Percentiles rank a stretch among this genome's conserved stretches.
These are phyloP conservation scores for Penicillium daleae DNA, from an alignment of 495 filamentous ascomycete genomes.

Conservation along the genomic window DNA sequence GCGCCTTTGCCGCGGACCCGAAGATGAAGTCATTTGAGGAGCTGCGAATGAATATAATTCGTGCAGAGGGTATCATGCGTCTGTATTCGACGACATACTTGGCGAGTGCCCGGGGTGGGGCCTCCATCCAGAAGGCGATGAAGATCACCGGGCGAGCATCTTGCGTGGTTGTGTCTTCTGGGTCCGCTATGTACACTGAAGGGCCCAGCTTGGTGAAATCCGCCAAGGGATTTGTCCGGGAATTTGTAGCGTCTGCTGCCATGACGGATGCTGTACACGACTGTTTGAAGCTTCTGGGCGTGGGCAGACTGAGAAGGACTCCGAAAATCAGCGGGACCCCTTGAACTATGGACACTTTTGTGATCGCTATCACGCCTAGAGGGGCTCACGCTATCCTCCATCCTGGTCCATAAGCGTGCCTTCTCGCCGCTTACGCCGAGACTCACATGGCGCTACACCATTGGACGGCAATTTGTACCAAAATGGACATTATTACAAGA, in stretches of 20 bases:
- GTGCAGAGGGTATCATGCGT: slow-evolving; percentile 38
- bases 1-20: slow-evolving; percentile 28
- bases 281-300: not conserved
- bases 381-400: not conserved
- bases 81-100: slow-evolving; percentile 47
- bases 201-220: slow-evolving; percentile 36
- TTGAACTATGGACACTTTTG: too few relatives aligned
- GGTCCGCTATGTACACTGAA: slow-evolving; percentile 42
- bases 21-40: slow-evolving; percentile 43
- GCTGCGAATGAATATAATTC: slow-evolving; percentile 46
- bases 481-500: not conserved
- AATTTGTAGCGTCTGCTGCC: slow-evolving; percentile 9
- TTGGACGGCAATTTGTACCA: too few relatives aligned
- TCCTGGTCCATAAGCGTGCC: not conserved
- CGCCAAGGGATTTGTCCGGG: slow-evolving; percentile 17
- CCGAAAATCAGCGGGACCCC: too few relatives aligned
- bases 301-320: not conserved
- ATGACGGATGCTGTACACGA: slow-evolving; percentile 10
- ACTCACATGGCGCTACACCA: not conserved
- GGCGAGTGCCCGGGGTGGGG: slow-evolving; percentile 38
- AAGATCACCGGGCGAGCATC: slow-evolving; percentile 32
- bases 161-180: slow-evolving; percentile 12
- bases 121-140: slow-evolving; percentile 52
- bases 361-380: too few relatives aligned
- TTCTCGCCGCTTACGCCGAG: not conserved